phyloP scores from a whole-genome alignment of 2,329 filamentous ascomycete genomes.

The Neonectria punicea region DNA sequence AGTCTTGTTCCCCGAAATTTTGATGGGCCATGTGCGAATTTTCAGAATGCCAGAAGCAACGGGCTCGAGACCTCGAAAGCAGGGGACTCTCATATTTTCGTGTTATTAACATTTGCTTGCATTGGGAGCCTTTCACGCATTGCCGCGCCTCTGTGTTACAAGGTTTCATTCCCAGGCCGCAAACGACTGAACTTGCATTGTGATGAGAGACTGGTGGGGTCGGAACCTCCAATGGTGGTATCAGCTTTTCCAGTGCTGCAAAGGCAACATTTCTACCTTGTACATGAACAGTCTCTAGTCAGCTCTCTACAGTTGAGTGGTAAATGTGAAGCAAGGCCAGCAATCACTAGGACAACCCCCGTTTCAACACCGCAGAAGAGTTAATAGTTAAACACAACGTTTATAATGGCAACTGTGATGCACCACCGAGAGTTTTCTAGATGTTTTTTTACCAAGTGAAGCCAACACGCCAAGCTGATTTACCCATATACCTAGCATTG shows the following conservation, averaged over 20 bases:
- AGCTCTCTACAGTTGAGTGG: background rate
- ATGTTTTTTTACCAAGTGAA: background rate
- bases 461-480: background rate
- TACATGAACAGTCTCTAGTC: background rate
- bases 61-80: constrained; percentile 2
- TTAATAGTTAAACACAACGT: constrained; percentile 1
- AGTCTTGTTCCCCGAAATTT: constrained; percentile 15
- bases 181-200: background rate
- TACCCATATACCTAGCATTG: too few relatives aligned
- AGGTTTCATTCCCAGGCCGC: background rate
- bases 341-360: background rate
- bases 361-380: background rate
- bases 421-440: too few relatives aligned
- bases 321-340: background rate
- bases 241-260: background rate
- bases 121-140: constrained; percentile 19
- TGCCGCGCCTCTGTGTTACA: constrained; percentile 13
- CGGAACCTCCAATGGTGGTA: too few relatives aligned
- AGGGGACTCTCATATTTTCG: constrained; percentile 15
- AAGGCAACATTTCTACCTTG: background rate
- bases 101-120: constrained; percentile 25
- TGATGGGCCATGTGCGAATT: constrained; percentile 25
- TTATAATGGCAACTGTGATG: background rate
- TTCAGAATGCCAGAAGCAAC: constrained; percentile 26
- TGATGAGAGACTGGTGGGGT: background rate